Percentiles rank a stretch among this genome's conserved stretches.
Evolutionary conservation across 495 filamentous ascomycete genomes (phyloP).

Genomic region (Parmelia sp.): DNA sequence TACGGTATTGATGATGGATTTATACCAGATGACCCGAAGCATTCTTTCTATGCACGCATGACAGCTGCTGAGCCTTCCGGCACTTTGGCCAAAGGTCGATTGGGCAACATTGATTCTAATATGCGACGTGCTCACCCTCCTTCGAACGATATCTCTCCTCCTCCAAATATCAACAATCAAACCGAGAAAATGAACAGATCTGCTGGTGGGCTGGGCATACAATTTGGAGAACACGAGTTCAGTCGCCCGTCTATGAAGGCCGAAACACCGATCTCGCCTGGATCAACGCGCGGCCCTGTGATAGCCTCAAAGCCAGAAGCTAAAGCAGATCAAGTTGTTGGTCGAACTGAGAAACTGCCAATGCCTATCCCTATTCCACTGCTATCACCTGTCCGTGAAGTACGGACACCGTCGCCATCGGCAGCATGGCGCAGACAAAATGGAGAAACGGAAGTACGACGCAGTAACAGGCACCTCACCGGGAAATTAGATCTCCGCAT

Average conservation of each 20-base stretch:
- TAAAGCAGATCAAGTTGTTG: conserved; percentile 14
- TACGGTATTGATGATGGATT: conserved; percentile 21
- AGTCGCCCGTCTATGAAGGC: conserved; percentile 8
- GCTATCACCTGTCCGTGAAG: conserved; percentile 43
- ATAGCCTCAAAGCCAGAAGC: conserved; percentile 9
- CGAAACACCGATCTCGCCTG: conserved; percentile 9
- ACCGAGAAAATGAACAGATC: conserved; percentile 10
- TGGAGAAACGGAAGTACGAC: not conserved
- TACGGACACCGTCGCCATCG: conserved; percentile 40
- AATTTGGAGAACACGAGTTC: conserved; percentile 24
- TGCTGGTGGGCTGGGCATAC: conserved; percentile 22
- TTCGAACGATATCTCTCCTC: conserved; percentile 4
- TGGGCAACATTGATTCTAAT: conserved; percentile 10
- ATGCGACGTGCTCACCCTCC: conserved; percentile 10
- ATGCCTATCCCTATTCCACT: conserved; percentile 27
- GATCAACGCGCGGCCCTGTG: conserved; percentile 12
- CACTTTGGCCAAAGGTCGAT: conserved; percentile 32
- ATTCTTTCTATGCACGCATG: conserved; percentile 24
- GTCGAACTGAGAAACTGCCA: conserved; percentile 16
- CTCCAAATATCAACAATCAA: conserved; percentile 2
- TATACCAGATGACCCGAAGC: conserved; percentile 10
- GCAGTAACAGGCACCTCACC: conserved; percentile 5
- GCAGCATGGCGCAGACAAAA: conserved; percentile 27
- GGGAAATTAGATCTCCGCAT: conserved; percentile 21
- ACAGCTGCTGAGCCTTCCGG: conserved; percentile 29